phyloP scores from a whole-genome alignment of 345 rosid genomes.

The Sonneratia alba region DNA sequence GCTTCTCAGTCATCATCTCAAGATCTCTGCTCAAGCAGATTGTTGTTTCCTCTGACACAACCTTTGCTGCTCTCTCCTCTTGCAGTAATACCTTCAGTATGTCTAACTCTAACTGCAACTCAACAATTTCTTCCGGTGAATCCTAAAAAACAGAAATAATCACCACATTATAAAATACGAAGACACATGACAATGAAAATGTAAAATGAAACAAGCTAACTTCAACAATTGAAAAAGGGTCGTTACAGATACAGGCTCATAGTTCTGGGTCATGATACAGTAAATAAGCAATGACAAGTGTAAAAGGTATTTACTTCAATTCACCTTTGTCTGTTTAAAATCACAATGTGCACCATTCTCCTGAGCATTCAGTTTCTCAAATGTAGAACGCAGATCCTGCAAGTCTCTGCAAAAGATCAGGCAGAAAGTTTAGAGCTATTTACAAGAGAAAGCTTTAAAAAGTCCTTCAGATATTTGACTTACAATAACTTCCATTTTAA shows the following conservation, averaged over 20 bases:
- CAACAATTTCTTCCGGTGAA: slow-evolving; percentile 44
- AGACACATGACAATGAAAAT: not conserved
- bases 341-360: slow-evolving; percentile 20
- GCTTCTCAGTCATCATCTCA: slow-evolving; percentile 32
- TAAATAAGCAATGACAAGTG: not conserved
- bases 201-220: not conserved
- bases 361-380: slow-evolving; percentile 31
- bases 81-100: slow-evolving; percentile 62
- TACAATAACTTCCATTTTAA: not conserved
- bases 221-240: not conserved
- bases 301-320: not conserved
- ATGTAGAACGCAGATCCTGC: slow-evolving; percentile 36
- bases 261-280: not conserved
- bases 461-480: not conserved
- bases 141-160: not conserved
- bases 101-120: slow-evolving; percentile 84
- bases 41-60: slow-evolving; percentile 37
- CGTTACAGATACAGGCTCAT: not conserved
- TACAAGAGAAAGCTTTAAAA: not conserved
- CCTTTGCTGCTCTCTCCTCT: slow-evolving; percentile 58
- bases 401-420: slow-evolving; percentile 54
- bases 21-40: slow-evolving; percentile 42
- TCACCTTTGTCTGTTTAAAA: slow-evolving; percentile 27
- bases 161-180: not conserved
- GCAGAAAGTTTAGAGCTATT: slow-evolving; percentile 4